Conservation (phyloP, 1,284 basidiomycete species). For the Pterulicium gracile region DNA sequence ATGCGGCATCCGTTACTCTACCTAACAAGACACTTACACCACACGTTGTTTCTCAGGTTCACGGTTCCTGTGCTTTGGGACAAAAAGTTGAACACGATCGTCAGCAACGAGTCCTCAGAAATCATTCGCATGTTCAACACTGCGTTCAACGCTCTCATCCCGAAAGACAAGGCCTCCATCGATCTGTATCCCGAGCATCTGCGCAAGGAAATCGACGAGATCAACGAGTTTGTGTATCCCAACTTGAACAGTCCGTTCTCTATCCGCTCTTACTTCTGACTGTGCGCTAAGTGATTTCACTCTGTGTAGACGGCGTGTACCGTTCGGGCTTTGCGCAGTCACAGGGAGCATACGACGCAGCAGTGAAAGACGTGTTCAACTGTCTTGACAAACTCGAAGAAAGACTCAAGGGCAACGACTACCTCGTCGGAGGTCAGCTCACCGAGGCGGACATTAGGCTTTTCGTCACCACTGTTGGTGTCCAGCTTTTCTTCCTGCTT, state of each 20-base stretch:
- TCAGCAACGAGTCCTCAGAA: slow-evolving; percentile 92
- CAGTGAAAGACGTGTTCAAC: slow-evolving; percentile 63
- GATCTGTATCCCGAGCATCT: slow-evolving; percentile 74
- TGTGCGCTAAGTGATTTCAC: neutral
- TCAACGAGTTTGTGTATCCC: slow-evolving; percentile 85
- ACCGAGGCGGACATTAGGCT: slow-evolving; percentile 92
- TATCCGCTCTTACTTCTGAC: neutral
- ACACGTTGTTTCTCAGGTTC: slow-evolving; percentile 35
- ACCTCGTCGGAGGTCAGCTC: slow-evolving; percentile 70
- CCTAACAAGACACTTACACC: neutral
- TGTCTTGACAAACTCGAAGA: slow-evolving; percentile 78
- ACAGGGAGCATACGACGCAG: slow-evolving; percentile 74
- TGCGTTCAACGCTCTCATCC: slow-evolving; percentile 67
- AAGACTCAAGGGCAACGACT: slow-evolving; percentile 69
- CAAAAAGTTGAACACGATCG: slow-evolving; percentile 81
- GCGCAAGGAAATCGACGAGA: slow-evolving; percentile 70
- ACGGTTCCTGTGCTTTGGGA: slow-evolving; percentile 96
- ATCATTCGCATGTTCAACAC: slow-evolving; percentile 90
- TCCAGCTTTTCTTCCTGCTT: neutral
- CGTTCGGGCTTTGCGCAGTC: slow-evolving; percentile 81
- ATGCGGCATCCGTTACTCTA: slow-evolving; percentile 10
- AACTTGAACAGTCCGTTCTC: slow-evolving; percentile 62
- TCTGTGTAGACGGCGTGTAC: slow-evolving; percentile 68
- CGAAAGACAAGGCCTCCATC: slow-evolving; percentile 51
- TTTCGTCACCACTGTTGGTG: slow-evolving; percentile 80